Conservation (phyloP, 2,329 filamentous ascomycete species). For the Aspergillus felis region DNA sequence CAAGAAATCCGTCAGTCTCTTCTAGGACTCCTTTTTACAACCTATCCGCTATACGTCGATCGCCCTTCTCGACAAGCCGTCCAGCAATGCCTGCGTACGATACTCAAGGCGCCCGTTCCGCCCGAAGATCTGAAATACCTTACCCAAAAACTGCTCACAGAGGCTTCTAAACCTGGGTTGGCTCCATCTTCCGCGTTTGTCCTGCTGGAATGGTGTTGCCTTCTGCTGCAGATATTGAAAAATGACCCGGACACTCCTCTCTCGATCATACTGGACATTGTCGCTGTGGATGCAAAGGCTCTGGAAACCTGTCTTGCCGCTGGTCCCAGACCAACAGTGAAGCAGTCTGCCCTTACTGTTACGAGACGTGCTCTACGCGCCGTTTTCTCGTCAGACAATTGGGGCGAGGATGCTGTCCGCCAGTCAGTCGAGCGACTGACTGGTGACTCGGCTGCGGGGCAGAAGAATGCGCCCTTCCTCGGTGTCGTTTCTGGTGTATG, state of each 20-base stretch:
- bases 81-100: conserved; percentile 69
- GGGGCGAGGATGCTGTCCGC: conserved; percentile 58
- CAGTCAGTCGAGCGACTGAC: conserved; percentile 65
- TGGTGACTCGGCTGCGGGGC: conserved; percentile 60
- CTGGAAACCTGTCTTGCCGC: conserved; percentile 73
- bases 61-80: conserved; percentile 77
- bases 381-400: conserved; percentile 58
- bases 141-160: conserved; percentile 63
- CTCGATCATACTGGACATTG: conserved; percentile 56
- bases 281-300: conserved; percentile 66
- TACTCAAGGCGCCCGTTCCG: conserved; percentile 60
- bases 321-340: conserved; percentile 61
- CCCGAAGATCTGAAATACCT: conserved; percentile 50
- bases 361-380: conserved; percentile 76
- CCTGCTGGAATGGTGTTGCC: conserved; percentile 81
- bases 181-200: conserved; percentile 80
- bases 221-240: conserved; percentile 69
- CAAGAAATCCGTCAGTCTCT: conserved; percentile 42
- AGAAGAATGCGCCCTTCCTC: conserved; percentile 71
- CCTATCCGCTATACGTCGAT: conserved; percentile 83
- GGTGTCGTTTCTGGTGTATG: conserved; percentile 86
- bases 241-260: conserved; percentile 62
- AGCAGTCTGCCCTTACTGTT: conserved; percentile 69
- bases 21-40: conserved; percentile 75
- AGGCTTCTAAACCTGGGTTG: conserved; percentile 72